phyloP scores from a whole-genome alignment of 768 basidiomycete species.

The Trametes punicea region DNA sequence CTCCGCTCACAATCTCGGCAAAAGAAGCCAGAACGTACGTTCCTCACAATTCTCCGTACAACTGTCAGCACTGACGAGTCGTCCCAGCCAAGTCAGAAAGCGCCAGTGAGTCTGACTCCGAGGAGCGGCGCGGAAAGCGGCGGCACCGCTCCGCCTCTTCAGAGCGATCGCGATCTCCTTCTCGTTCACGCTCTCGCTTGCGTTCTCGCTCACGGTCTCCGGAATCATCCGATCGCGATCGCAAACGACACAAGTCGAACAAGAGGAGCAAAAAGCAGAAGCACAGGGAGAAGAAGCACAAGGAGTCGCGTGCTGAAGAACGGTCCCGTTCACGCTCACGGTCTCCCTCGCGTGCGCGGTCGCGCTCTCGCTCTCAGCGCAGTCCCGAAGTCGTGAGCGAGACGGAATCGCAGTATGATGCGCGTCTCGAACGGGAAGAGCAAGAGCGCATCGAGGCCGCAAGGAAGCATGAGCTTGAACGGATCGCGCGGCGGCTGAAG shows the following conservation, averaged over 20 bases:
- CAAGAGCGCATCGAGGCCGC: slow-evolving; percentile 50
- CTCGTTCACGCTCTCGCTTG: slow-evolving; percentile 7
- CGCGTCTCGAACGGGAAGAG: slow-evolving; percentile 64
- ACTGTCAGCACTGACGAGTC: not conserved
- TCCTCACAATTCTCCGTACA: not conserved
- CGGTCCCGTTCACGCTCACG: slow-evolving; percentile 10
- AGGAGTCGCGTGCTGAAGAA: slow-evolving; percentile 16
- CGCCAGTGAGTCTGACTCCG: slow-evolving; percentile 13
- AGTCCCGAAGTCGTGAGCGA: slow-evolving; percentile 36
- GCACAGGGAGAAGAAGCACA: slow-evolving; percentile 9
- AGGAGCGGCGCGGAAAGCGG: slow-evolving; percentile 20
- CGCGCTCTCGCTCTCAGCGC: not conserved
- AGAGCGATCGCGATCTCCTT: slow-evolving; percentile 13
- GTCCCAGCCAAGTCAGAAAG: slow-evolving; percentile 10
- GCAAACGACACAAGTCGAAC: slow-evolving; percentile 27
- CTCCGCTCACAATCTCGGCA: slow-evolving; percentile 43
- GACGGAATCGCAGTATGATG: slow-evolving; percentile 73
- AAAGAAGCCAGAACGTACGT: slow-evolving; percentile 22
- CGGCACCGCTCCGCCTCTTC: slow-evolving; percentile 11
- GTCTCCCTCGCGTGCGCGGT: not conserved
- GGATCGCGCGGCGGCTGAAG: slow-evolving; percentile 40
- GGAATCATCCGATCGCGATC: slow-evolving; percentile 21
- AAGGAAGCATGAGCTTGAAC: slow-evolving; percentile 47
- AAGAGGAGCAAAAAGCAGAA: slow-evolving; percentile 26
- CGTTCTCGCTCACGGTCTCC: slow-evolving; percentile 3